phyloP scores from a whole-genome alignment of 139 green algal genomes.

The Volvox reticuliferus region DNA sequence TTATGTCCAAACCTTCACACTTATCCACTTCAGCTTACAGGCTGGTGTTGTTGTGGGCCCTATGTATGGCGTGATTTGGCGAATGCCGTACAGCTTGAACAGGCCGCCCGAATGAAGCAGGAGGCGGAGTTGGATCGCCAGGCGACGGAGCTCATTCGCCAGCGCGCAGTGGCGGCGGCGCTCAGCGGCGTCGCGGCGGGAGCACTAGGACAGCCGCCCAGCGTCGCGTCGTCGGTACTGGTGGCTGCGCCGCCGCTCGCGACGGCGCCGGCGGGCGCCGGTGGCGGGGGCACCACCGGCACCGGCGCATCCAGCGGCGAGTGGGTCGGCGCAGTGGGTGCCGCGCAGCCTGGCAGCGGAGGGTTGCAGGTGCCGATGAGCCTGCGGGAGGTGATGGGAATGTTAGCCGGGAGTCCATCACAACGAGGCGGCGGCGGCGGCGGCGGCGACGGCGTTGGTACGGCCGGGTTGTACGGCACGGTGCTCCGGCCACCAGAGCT shows the following conservation, averaged over 20 bases:
- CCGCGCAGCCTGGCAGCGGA: neutral
- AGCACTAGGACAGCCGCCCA: neutral
- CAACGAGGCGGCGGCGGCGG: neutral
- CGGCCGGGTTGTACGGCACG: neutral
- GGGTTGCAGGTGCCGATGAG: neutral
- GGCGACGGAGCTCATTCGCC: slow-evolving; percentile 33
- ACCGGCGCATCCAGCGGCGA: neutral
- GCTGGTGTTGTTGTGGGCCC: no score
- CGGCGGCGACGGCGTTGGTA: neutral
- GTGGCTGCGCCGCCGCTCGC: neutral
- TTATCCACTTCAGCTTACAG: no score
- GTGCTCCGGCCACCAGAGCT: neutral
- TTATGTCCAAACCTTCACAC: no score
- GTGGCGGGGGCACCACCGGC: neutral
- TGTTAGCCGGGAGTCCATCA: neutral
- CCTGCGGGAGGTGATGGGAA: neutral
- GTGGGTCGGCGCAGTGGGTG: neutral
- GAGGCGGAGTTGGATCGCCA: slow-evolving; percentile 48
- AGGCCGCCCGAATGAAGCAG: neutral
- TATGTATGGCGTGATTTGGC: no score
- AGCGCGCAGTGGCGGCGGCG: slow-evolving; percentile 32
- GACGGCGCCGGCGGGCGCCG: neutral
- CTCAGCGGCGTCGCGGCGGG: neutral
- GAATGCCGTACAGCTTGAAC: slow-evolving; percentile 22
- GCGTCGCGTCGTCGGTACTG: slow-evolving; percentile 1